Base-by-base conservation (phyloP, 345 rosid species). In the Limnanthes douglasii region DNA sequence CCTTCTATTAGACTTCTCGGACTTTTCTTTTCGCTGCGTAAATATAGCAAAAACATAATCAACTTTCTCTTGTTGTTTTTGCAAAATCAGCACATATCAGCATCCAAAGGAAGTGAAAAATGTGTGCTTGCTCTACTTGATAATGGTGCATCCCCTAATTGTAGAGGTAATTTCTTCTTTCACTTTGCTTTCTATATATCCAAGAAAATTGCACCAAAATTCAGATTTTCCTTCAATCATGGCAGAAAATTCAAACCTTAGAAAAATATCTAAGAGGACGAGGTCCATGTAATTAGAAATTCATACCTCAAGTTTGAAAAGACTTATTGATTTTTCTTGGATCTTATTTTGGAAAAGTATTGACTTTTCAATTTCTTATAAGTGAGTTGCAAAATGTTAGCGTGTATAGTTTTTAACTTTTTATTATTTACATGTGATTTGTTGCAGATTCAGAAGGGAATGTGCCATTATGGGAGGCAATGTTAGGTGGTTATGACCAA, bases 401-500 rank as follows among this genome's bases (percentile, higher is more conserved):
- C 3, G 21, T 40, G 16, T 5, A 21, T 3, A 16, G 11, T 35
- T 26, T 11, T 15, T 1, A 46, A 35, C 20, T 15, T 8, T 18
- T 40, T 16, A 18, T 37, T 34, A 37, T 34, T 16, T 11, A 4
- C 8, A 3, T 5, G 23, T 39, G 42, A 26, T 18, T 41, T 15
- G 20, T 22, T 61, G 65, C 69, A 83, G 95, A 83, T 36, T 34
- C 64, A 0, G 86, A 83, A 4, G 93, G 90, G 35, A 73, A 43
- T 41, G 67, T 69, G 21, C 95, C 95, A 5, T 21, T 88, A 15
- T 88, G 93, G 95, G 93, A 76, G 46, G 95, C 95, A 38, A 60
- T 79, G 70, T 39, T 57, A 41, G 75, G 47, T 18, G 72, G 86
- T 3, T 74, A 88, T 31, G 68, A 63, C 34, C 56, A 59, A 4